phyloP scores from a whole-genome alignment of 805 yeast species.

The Starmerella etchellsii region DNA sequence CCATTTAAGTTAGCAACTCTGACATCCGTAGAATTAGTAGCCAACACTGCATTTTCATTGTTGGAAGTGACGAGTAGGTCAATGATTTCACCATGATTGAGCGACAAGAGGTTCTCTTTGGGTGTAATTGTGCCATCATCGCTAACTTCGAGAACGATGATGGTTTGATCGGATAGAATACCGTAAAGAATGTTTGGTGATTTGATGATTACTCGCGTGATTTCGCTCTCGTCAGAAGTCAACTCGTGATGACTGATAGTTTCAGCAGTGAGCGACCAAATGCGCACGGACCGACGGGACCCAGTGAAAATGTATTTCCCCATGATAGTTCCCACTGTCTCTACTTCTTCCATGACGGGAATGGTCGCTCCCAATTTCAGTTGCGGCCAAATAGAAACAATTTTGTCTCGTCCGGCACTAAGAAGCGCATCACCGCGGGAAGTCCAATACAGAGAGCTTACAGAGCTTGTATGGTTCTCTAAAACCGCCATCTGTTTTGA shows the following conservation, averaged over 20 bases:
- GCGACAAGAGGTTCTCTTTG: slow-evolving; percentile 40
- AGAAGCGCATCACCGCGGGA: slow-evolving; percentile 43
- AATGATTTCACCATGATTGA: slow-evolving; percentile 91
- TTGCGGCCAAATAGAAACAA: slow-evolving; percentile 43
- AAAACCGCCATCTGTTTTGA: slow-evolving; percentile 52
- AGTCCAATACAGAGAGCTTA: slow-evolving; percentile 66
- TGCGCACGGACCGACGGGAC: slow-evolving; percentile 12
- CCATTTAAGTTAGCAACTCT: slow-evolving; percentile 43
- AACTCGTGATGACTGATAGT: slow-evolving; percentile 16
- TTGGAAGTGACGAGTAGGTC: slow-evolving; percentile 53
- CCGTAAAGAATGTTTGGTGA: slow-evolving; percentile 9
- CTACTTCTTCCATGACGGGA: slow-evolving; percentile 47
- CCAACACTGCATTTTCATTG: slow-evolving; percentile 46
- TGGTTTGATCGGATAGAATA: slow-evolving; percentile 67
- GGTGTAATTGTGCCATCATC: slow-evolving; percentile 3
- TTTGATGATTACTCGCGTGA: slow-evolving; percentile 7
- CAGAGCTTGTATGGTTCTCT: slow-evolving; percentile 71
- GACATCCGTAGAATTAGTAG: slow-evolving; percentile 85
- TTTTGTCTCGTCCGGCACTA: slow-evolving; percentile 83
- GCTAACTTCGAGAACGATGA: slow-evolving; percentile 37
- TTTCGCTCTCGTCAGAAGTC: slow-evolving; percentile 16
- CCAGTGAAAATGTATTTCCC: slow-evolving; percentile 16
- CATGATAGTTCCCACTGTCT: slow-evolving; percentile 27
- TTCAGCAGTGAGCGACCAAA: slow-evolving; percentile 18
- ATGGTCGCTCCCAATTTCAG: slow-evolving; percentile 48